Evolutionary conservation across 495 filamentous ascomycete genomes (phyloP), one percentile per base, ranked within the genome.

Genomic region (Acidomyces sp.): DNA sequence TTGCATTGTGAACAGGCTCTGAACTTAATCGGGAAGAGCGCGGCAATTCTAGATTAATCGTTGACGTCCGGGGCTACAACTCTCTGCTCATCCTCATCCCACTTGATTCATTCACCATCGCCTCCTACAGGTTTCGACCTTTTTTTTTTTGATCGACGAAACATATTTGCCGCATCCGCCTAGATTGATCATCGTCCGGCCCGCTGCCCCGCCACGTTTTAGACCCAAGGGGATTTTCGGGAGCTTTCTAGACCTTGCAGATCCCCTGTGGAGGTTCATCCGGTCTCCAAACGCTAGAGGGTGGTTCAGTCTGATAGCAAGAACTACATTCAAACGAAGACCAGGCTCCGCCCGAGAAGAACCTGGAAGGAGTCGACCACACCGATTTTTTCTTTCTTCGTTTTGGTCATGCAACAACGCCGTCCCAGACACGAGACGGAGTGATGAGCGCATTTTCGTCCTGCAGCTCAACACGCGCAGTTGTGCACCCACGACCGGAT

Each of bases 371-470:
- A 37, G 6, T 11, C 9, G 9, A 21, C 9, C 7, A 6, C 7
- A 19, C 34, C 39, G 32, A n/a, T n/a, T n/a, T n/a, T n/a, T n/a
- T n/a, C n/a, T n/a, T n/a, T n/a, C n/a, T n/a, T n/a, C n/a, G n/a
- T n/a, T n/a, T n/a, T n/a, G n/a, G 39, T 34, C 39, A 41, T 41
- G 39, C 37, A 30, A 13, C 7, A 40, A 13, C 9, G 23, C 26
- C 3, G 37, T n/a, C n/a, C n/a, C 37, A 30, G 9, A 2, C 20
- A 10, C 21, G 12, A 32, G 27, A 3, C 16, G 26, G 23, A 33
- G 39, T 22, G 39, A 41, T 41, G 39, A 34, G 4, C 25, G 16
- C 27, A 16, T 41, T 20, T 30, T 34, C 39, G 39, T 17, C 39
- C 7, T 41, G 39, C 39, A 31, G 39, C 26, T 40, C 17, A 28